Conservation (phyloP, 495 filamentous ascomycete species). For the Xylona heveae region DNA sequence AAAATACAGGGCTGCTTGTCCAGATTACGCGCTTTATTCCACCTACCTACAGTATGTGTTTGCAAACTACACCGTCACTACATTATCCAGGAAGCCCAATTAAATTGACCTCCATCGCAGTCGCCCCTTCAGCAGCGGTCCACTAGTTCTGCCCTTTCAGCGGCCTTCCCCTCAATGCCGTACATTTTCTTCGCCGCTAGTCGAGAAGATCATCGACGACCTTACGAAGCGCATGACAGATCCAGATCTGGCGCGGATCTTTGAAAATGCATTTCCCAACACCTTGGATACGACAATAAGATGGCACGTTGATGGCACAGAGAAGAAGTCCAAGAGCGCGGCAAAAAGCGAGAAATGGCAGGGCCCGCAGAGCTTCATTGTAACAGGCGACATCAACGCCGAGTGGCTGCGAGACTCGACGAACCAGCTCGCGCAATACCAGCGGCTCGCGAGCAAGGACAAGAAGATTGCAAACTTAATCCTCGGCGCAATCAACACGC, state of each 20-base stretch:
- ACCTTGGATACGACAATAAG: conserved; percentile 83
- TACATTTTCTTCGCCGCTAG: conserved; percentile 65
- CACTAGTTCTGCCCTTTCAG: conserved; percentile 71
- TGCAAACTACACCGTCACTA: not conserved
- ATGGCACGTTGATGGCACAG: conserved; percentile 40
- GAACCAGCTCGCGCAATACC: conserved; percentile 84
- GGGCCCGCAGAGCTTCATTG: conserved; percentile 80
- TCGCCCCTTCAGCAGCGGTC: conserved; percentile 57
- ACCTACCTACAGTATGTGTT: conserved; percentile 21
- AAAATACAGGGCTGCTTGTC: conserved; percentile 21
- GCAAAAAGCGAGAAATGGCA: conserved; percentile 43
- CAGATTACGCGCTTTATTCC: conserved; percentile 26
- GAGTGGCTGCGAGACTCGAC: conserved; percentile 97
- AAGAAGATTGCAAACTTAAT: conserved; percentile 54
- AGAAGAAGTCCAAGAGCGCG: conserved; percentile 15
- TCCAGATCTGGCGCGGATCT: conserved; percentile 75
- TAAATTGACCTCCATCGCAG: conserved; percentile 16
- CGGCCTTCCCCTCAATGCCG: conserved; percentile 61
- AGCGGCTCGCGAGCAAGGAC: conserved; percentile 62
- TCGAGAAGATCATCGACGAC: conserved; percentile 74
- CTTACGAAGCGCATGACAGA: conserved; percentile 61
- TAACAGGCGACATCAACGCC: conserved; percentile 96
- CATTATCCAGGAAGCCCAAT: conserved; percentile 1
- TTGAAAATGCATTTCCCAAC: conserved; percentile 95
- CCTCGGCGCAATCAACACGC: conserved; percentile 88